A percentile compares a stretch with the other conserved stretches of the same genome.
These are phyloP conservation scores for Chaetomiaceae sp. DNA, from an alignment of 2,329 filamentous ascomycete species.

Conservation along the genomic window DNA sequence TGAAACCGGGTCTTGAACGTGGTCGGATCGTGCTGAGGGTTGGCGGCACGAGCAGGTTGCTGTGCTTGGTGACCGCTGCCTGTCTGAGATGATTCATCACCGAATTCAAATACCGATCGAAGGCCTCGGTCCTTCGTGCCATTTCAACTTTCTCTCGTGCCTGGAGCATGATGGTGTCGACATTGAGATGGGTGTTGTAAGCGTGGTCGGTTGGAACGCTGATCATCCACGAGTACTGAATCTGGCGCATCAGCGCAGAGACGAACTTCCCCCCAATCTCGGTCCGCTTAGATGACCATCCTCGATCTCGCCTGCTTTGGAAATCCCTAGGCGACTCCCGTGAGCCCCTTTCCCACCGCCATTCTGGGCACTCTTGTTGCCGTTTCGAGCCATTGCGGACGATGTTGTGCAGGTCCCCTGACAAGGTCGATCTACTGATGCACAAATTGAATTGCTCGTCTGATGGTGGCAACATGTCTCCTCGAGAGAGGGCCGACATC, in stretches of 20 bases:
- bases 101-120: background rate
- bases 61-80: background rate
- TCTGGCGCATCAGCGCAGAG: background rate
- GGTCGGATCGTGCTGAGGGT: background rate
- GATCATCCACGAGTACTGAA: background rate
- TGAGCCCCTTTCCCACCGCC: too few species aligned
- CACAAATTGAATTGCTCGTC: too few species aligned
- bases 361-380: too few species aligned
- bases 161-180: background rate
- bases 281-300: too few species aligned
- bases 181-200: background rate
- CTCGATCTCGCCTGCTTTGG: too few species aligned
- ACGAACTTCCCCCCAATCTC: background rate
- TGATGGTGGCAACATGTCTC: too few species aligned
- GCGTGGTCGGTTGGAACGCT: background rate
- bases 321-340: too few species aligned
- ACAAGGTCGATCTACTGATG: too few species aligned
- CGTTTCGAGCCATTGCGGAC: too few species aligned
- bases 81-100: background rate
- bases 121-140: background rate
- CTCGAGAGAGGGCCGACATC: too few species aligned
- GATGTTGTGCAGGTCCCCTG: too few species aligned
- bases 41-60: slow-evolving; percentile 23
- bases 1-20: background rate
- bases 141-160: background rate